phyloP scores from a whole-genome alignment of 805 yeast species.

The Saccharomycopsis olivae region DNA sequence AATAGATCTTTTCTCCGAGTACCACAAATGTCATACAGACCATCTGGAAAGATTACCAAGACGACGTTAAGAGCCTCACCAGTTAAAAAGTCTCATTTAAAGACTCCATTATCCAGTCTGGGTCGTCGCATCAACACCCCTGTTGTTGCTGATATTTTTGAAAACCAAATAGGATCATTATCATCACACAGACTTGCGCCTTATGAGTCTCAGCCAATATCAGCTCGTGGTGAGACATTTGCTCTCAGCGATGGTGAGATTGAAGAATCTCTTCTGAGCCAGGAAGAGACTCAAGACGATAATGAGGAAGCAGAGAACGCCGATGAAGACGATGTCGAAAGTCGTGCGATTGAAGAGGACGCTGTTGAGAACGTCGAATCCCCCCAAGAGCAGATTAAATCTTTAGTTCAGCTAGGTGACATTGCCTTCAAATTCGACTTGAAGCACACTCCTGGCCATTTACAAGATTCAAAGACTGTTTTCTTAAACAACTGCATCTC shows the following conservation, averaged over 20 bases:
- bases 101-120: not conserved
- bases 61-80: too few species aligned
- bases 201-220: constrained; percentile 12
- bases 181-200: constrained; percentile 10
- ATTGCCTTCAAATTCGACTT: not conserved
- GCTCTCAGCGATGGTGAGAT: constrained; percentile 5
- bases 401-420: not conserved
- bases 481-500: constrained; percentile 11
- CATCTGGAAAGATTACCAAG: too few species aligned
- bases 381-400: not conserved
- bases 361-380: not conserved
- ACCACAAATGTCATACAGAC: too few species aligned
- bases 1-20: too few species aligned
- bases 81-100: not conserved
- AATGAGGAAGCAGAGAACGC: not conserved
- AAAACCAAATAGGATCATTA: not conserved
- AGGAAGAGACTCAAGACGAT: not conserved
- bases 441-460: not conserved
- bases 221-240: constrained; percentile 11
- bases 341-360: constrained; percentile 15
- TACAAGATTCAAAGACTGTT: constrained; percentile 1
- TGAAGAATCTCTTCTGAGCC: not conserved
- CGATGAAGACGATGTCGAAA: constrained; percentile 11
- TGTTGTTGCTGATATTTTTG: constrained; percentile 13
- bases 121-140: too few species aligned